A percentile compares a stretch with the other conserved stretches of the same genome.
phyloP scores from a whole-genome alignment of 495 filamentous ascomycete species.

The Penicillium lagena region DNA sequence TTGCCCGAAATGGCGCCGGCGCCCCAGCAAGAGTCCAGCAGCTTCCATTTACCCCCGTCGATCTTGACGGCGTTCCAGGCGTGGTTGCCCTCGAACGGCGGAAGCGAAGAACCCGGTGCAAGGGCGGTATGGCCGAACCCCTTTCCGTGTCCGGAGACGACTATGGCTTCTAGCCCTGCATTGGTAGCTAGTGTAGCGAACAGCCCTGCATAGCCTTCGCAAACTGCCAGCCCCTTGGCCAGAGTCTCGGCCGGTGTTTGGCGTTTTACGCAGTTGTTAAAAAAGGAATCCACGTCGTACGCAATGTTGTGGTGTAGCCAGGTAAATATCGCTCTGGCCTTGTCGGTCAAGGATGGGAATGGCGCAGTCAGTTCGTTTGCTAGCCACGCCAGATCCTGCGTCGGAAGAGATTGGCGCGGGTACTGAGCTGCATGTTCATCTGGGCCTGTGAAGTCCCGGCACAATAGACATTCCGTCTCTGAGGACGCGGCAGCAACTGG shows the following conservation, averaged over 20 bases:
- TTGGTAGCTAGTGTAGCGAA: conserved; percentile 67
- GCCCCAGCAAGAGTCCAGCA: conserved; percentile 91
- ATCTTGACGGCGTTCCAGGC: conserved; percentile 93
- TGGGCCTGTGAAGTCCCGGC: conserved; percentile 79
- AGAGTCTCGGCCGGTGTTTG: conserved; percentile 63
- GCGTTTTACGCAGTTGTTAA: conserved; percentile 58
- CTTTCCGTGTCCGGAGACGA: conserved; percentile 79
- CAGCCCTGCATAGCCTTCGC: conserved; percentile 83
- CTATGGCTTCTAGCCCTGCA: conserved; percentile 64
- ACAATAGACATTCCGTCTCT: conserved; percentile 60
- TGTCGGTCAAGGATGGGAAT: conserved; percentile 78
- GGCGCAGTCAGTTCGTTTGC: conserved; percentile 70
- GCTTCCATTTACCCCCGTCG: conserved; percentile 81
- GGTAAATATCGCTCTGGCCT: conserved; percentile 85
- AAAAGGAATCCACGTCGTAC: conserved; percentile 77
- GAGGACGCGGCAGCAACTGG: conserved; percentile 1
- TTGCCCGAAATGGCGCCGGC: conserved; percentile 55
- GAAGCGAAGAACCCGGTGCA: conserved; percentile 47
- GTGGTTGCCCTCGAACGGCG: conserved; percentile 57
- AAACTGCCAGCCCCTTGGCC: conserved; percentile 73
- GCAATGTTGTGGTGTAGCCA: conserved; percentile 92
- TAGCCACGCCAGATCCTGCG: conserved; percentile 60
- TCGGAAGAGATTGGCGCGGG: conserved; percentile 62
- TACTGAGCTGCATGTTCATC: conserved; percentile 74
- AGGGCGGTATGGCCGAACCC: conserved; percentile 64